Base-by-base conservation (phyloP, 2,329 filamentous ascomycete genomes). In the Trichophyton mentagrophytes region DNA sequence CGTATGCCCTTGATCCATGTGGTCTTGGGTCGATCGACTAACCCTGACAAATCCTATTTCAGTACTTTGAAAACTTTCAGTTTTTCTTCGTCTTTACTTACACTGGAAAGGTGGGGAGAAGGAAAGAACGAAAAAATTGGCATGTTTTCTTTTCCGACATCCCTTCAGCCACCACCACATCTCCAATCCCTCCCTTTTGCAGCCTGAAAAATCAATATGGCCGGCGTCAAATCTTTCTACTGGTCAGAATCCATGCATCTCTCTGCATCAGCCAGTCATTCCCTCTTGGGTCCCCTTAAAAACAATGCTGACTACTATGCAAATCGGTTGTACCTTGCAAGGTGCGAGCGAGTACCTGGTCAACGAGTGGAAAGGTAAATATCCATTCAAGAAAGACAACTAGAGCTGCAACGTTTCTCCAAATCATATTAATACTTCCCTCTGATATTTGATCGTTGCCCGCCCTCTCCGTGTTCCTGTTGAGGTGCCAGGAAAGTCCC, bases 1-100 rank as follows among this genome's bases (percentile, higher is more conserved):
- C 44, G 44, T 58, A 59, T 58, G 38, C 57, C 57, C 57, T 47
- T 59, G 57, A 59, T 59, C 57, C 57, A 59, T 59, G 57, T 59
- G 57, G 57, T 59, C 55, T 47, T 59, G 25, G 42, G 57, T 47
- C 40, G 57, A 59, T 59, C 57, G 47, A 59, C 30, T 11, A 57
- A 25, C 55, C 55, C 38, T 57, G 55, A 57, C 55, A 33, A 57
- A 57, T 57, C 33, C 55, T 57, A 25, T 25, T 17, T 25, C 33
- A 6, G 20, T 40, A n/a, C 22, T 47, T 47, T 17, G 42, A 44
- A 30, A 59, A 42, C 40, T 59, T 47, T 47, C 38, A 46, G 20
- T 59, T 59, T 42, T 15, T 47, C 25, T 27, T 58, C 53, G 5
- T 36, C n/a, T 13, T 36, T 36, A 36, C 33, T 36, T 36, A 36